Evolutionary conservation across 2,329 filamentous ascomycete genomes (phyloP).

Genomic region (Falciphora oryzae): DNA sequence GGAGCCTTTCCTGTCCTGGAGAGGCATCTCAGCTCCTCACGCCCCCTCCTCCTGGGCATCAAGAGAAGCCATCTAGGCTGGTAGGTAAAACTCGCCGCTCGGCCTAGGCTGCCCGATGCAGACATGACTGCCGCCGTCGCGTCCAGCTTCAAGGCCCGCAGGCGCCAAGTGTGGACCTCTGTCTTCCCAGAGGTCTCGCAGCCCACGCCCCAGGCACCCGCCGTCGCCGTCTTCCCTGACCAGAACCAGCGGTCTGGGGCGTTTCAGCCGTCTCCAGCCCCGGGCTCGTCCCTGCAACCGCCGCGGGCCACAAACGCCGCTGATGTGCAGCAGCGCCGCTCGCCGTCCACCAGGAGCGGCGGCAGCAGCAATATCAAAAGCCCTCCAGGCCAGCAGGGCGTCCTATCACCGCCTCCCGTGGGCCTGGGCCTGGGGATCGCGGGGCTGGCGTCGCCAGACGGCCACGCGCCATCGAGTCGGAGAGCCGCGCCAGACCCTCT

Average conservation of each 20-base stretch:
- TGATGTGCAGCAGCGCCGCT: background rate
- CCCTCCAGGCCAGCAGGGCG: background rate
- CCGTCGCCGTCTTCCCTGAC: slow-evolving; percentile 31
- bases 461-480: no score
- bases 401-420: background rate
- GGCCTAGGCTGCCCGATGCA: background rate
- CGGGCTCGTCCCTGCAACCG: slow-evolving; percentile 1
- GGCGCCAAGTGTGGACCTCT: slow-evolving; percentile 46
- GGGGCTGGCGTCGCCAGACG: background rate
- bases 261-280: background rate
- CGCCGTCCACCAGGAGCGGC: background rate
- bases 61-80: no score
- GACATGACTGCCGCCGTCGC: slow-evolving; percentile 29
- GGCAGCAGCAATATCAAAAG: slow-evolving; percentile 3
- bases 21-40: background rate
- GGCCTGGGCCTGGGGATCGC: slow-evolving; percentile 5
- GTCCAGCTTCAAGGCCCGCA: slow-evolving; percentile 40
- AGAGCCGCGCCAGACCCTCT: no score
- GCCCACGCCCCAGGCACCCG: slow-evolving; percentile 39
- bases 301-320: background rate
- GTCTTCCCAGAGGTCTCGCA: slow-evolving; percentile 50
- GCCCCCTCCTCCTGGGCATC: background rate
- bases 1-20: slow-evolving; percentile 1
- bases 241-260: slow-evolving; percentile 43
- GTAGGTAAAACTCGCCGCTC: no score